These are phyloP conservation scores for Nemania sp. DNA, from an alignment of 2,329 filamentous ascomycete genomes.

Conservation along the genomic window DNA sequence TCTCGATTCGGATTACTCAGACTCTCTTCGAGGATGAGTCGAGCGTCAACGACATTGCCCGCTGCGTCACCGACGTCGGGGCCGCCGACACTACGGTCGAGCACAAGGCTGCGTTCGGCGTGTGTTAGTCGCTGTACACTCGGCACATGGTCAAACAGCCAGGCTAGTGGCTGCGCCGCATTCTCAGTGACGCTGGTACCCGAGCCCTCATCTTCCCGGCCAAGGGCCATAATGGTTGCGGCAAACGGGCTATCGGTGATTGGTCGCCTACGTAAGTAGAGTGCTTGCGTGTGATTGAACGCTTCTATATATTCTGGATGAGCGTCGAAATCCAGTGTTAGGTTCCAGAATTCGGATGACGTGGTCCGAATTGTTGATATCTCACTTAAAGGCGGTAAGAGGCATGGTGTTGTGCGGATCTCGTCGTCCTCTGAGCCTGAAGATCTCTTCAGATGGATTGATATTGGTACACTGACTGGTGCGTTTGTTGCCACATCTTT, in stretches of 20 bases:
- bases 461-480: constrained; percentile 73
- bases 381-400: constrained; percentile 66
- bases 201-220: constrained; percentile 47
- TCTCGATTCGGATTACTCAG: constrained; percentile 36
- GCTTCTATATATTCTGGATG: constrained; percentile 64
- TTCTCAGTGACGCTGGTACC: constrained; percentile 39
- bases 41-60: constrained; percentile 64
- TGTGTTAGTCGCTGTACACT: constrained; percentile 59
- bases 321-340: constrained; percentile 72
- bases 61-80: constrained; percentile 49
- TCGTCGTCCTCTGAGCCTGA: constrained; percentile 31
- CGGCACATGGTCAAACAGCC: constrained; percentile 68
- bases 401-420: constrained; percentile 58
- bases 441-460: constrained; percentile 59
- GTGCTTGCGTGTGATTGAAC: constrained; percentile 70
- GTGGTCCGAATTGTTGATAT: constrained; percentile 62
- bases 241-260: constrained; percentile 71
- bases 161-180: constrained; percentile 61
- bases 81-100: constrained; percentile 55
- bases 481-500: constrained; percentile 84
- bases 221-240: constrained; percentile 74
- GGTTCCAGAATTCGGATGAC: constrained; percentile 75
- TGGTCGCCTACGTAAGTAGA: constrained; percentile 73
- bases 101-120: constrained; percentile 67
- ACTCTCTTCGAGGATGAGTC: constrained; percentile 65